A percentile compares a stretch with the other conserved stretches of the same genome.
Conservation (phyloP, 2,329 filamentous ascomycete genomes). For the Cercospora citrullina region DNA sequence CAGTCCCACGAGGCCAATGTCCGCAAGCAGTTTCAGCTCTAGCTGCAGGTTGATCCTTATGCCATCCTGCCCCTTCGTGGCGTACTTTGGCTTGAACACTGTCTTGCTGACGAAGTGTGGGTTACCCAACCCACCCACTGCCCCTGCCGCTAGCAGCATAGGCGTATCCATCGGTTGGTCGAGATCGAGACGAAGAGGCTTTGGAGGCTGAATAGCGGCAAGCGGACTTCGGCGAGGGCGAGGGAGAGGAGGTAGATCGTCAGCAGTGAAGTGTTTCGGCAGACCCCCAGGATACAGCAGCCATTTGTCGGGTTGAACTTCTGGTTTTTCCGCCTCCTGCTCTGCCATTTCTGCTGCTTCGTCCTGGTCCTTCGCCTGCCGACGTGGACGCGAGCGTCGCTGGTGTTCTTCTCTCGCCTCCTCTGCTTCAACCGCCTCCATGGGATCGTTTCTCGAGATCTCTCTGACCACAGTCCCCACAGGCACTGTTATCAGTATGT, state of each 20-base stretch:
- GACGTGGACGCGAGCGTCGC: slow-evolving; percentile 38
- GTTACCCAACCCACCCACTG: slow-evolving; percentile 87
- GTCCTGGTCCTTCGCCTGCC: slow-evolving; percentile 41
- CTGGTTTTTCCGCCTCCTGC: not conserved
- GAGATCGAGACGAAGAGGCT: slow-evolving; percentile 63
- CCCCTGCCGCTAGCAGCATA: slow-evolving; percentile 81
- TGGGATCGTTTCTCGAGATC: slow-evolving; percentile 73
- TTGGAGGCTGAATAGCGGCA: slow-evolving; percentile 66
- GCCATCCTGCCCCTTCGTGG: slow-evolving; percentile 79
- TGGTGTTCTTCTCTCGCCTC: slow-evolving; percentile 28
- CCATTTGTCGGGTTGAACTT: slow-evolving; percentile 65
- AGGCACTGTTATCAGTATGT: slow-evolving; percentile 84
- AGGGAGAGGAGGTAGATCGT: slow-evolving; percentile 59
- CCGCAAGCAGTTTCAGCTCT: slow-evolving; percentile 91
- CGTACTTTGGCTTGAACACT: slow-evolving; percentile 77
- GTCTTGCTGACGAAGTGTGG: slow-evolving; percentile 83
- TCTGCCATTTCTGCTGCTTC: slow-evolving; percentile 36
- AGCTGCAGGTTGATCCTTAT: slow-evolving; percentile 78
- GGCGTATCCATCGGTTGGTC: slow-evolving; percentile 75
- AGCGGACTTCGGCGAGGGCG: slow-evolving; percentile 58
- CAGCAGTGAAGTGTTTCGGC: slow-evolving; percentile 65
- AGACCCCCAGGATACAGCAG: slow-evolving; percentile 79
- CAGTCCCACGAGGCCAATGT: slow-evolving; percentile 89
- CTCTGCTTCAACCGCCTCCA: slow-evolving; percentile 62
- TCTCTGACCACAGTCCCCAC: slow-evolving; percentile 90